Evolutionary conservation across 345 rosid species (phyloP).

Genomic region (Populus deltoides): DNA sequence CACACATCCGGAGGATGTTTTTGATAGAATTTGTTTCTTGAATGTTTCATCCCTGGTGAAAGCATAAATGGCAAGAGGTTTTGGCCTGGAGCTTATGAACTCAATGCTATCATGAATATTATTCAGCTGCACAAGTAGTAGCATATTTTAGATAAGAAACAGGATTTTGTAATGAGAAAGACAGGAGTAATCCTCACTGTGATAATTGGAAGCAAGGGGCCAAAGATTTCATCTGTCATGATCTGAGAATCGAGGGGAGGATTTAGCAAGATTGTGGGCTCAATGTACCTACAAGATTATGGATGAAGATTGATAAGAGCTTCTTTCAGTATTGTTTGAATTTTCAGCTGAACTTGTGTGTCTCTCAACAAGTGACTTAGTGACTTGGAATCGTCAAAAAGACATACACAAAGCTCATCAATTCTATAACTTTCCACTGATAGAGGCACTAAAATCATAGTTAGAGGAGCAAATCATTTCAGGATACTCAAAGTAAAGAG

Average conservation of each 20-base stretch:
- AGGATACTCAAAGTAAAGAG: background rate
- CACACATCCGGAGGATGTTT: constrained; percentile 72
- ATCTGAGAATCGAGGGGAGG: constrained; percentile 65
- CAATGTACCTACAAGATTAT: constrained; percentile 42
- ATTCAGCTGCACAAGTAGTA: constrained; percentile 37
- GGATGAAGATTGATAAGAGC: background rate
- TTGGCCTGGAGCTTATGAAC: constrained; percentile 53
- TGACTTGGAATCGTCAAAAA: too few species aligned
- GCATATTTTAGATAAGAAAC: background rate
- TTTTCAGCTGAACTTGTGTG: background rate
- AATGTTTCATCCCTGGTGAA: constrained; percentile 61
- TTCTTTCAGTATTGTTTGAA: background rate
- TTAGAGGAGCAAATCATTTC: background rate
- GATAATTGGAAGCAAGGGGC: constrained; percentile 66
- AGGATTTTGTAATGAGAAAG: background rate
- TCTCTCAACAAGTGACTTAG: too few species aligned
- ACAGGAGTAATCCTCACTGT: constrained; percentile 34
- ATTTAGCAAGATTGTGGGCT: constrained; percentile 62
- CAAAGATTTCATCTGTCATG: constrained; percentile 62
- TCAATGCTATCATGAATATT: constrained; percentile 53
- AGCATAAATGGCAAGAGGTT: constrained; percentile 54
- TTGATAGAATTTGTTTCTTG: constrained; percentile 50
- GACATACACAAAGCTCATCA: too few species aligned
- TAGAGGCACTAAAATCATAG: background rate
- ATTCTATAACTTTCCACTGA: background rate